Evolutionary conservation across 345 rosid genomes (phyloP).

Genomic region (Salix brachista): DNA sequence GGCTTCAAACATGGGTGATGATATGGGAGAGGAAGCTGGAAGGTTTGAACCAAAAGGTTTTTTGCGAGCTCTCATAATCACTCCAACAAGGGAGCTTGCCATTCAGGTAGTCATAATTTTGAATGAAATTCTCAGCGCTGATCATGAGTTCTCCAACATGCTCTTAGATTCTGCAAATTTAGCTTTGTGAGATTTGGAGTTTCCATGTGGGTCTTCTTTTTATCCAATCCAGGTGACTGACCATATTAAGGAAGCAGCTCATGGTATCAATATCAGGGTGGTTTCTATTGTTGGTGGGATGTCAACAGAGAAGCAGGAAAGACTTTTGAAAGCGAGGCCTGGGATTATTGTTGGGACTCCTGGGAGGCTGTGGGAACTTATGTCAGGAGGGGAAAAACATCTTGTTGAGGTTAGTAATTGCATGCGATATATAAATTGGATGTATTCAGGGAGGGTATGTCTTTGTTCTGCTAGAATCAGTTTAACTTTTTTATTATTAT

Average conservation of each 20-base stretch:
- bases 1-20: slow-evolving; percentile 39
- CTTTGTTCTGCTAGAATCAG: too few relatives aligned
- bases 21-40: slow-evolving; percentile 56
- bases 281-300: slow-evolving; percentile 96
- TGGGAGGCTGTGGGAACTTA: slow-evolving; percentile 96
- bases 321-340: slow-evolving; percentile 79
- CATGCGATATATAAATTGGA: not conserved
- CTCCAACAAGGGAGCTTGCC: slow-evolving; percentile 96
- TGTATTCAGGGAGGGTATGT: not conserved
- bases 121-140: not conserved
- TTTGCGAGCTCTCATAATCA: slow-evolving; percentile 82
- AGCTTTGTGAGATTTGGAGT: not conserved
- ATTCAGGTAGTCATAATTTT: slow-evolving; percentile 55
- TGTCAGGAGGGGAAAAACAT: slow-evolving; percentile 88
- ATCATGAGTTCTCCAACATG: not conserved
- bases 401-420: slow-evolving; percentile 68
- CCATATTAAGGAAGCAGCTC: slow-evolving; percentile 73
- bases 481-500: too few relatives aligned
- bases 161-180: not conserved
- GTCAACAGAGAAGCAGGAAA: slow-evolving; percentile 85
- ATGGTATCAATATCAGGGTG: slow-evolving; percentile 54
- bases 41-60: slow-evolving; percentile 61
- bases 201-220: not conserved
- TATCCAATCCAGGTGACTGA: slow-evolving; percentile 60
- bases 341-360: slow-evolving; percentile 92